These are phyloP conservation scores for Thelephora terrestris DNA, from an alignment of 1,284 basidiomycete species.

Conservation along the genomic window DNA sequence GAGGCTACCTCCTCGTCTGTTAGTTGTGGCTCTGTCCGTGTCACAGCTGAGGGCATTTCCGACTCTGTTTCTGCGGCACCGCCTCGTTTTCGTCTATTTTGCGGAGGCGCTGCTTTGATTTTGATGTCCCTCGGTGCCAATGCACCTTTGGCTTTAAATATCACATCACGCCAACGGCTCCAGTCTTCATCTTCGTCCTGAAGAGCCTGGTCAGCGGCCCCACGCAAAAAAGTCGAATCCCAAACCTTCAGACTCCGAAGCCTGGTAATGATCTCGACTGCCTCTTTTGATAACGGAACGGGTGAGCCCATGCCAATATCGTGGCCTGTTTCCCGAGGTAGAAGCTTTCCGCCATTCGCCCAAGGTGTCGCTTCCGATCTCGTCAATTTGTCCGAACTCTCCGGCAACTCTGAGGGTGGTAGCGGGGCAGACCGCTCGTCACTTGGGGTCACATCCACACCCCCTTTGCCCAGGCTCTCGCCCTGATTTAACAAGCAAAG, in stretches of 20 bases:
- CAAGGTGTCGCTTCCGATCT: background rate
- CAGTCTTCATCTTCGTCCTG: conserved; percentile 89
- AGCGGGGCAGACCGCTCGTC: conserved; percentile 53
- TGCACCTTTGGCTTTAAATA: conserved; percentile 63
- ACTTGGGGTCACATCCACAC: conserved; percentile 63
- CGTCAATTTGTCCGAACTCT: background rate
- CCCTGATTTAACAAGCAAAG: conserved; percentile 36
- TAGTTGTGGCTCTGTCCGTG: conserved; percentile 24
- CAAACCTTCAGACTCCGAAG: conserved; percentile 77
- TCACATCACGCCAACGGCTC: conserved; percentile 80
- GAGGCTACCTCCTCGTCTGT: conserved; percentile 34
- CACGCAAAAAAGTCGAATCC: background rate
- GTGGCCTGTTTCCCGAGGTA: conserved; percentile 74
- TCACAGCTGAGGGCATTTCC: background rate
- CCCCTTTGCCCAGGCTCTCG: conserved; percentile 65
- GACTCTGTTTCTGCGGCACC: conserved; percentile 26
- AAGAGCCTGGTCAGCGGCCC: background rate
- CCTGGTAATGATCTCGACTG: conserved; percentile 76
- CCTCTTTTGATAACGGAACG: conserved; percentile 75
- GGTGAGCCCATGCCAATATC: conserved; percentile 89
- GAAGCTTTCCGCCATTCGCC: conserved; percentile 28
- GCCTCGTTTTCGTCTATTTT: conserved; percentile 46
- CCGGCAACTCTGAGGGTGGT: conserved; percentile 41
- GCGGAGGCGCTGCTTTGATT: conserved; percentile 42
- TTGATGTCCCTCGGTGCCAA: conserved; percentile 40